phyloP scores from a whole-genome alignment of 176 grass and related monocot species.

The Aechmea fasciata region DNA sequence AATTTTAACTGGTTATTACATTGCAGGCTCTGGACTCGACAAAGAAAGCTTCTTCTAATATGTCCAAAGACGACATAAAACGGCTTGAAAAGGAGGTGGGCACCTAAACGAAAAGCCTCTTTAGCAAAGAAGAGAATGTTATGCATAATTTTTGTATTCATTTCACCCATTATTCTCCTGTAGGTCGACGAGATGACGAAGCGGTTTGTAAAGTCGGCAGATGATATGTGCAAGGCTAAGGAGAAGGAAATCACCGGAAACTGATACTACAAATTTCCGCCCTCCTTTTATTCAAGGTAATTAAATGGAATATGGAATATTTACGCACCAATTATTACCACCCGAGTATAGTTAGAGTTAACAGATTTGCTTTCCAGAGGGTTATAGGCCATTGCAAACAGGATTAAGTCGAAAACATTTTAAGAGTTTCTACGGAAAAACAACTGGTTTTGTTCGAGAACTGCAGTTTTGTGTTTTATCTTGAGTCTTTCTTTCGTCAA shows the following conservation, averaged over 20 bases:
- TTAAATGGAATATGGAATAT: no score
- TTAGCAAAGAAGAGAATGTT: not conserved
- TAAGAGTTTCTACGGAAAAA: no score
- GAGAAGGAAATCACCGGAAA: conserved; percentile 85
- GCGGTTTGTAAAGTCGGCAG: conserved; percentile 71
- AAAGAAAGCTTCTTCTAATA: conserved; percentile 71
- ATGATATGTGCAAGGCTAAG: conserved; percentile 98
- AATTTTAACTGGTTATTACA: not conserved
- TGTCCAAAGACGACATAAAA: conserved; percentile 92
- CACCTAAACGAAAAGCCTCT: conserved; percentile 22
- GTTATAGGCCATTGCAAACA: not conserved
- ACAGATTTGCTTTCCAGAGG: not conserved
- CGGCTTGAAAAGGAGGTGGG: conserved; percentile 78
- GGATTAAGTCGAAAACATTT: not conserved
- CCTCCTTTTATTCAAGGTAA: no score
- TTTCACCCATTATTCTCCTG: not conserved
- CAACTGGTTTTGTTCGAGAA: no score
- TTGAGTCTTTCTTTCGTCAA: no score
- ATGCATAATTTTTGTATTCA: conserved; percentile 9
- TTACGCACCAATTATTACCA: no score
- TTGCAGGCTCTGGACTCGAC: conserved; percentile 80
- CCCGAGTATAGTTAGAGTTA: no score
- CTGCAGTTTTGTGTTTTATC: no score
- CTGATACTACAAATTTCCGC: conserved; percentile 5
- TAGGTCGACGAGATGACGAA: conserved; percentile 92